These are phyloP conservation scores for Gnomoniopsis smithogilvyi DNA, from an alignment of 2,329 filamentous ascomycete genomes.

Conservation along the genomic window DNA sequence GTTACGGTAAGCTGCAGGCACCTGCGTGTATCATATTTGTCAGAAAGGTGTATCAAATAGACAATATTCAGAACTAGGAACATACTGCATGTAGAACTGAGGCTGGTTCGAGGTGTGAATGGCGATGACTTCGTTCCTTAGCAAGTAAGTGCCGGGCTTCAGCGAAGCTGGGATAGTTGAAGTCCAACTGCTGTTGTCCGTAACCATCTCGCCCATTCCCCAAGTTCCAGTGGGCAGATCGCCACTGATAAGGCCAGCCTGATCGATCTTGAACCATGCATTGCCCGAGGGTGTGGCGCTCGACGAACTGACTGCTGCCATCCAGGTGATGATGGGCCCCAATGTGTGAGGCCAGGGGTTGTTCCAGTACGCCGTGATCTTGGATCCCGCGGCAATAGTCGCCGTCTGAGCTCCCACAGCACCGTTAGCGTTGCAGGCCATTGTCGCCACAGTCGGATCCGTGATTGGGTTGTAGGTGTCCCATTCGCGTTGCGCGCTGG, in stretches of 20 bases:
- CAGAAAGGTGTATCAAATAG: neutral
- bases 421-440: constrained; percentile 17
- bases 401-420: constrained; percentile 27
- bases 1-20: neutral
- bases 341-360: constrained; percentile 36
- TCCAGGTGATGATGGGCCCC: constrained; percentile 60
- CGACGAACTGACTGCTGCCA: constrained; percentile 56
- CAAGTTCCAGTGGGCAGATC: constrained; percentile 40
- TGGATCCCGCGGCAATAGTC: constrained; percentile 32
- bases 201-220: constrained; percentile 47
- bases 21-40: neutral
- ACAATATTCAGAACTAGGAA: neutral
- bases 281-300: constrained; percentile 49
- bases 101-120: constrained; percentile 31
- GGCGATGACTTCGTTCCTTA: constrained; percentile 47
- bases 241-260: constrained; percentile 47
- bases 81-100: neutral
- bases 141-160: constrained; percentile 37
- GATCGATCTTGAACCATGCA: constrained; percentile 63
- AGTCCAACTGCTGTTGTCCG: constrained; percentile 40
- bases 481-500: neutral
- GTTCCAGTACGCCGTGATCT: constrained; percentile 35
- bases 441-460: neutral
- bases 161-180: constrained; percentile 38
- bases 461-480: neutral